A percentile compares a stretch with the other conserved stretches of the same genome.
phyloP scores from a whole-genome alignment of 2,329 filamentous ascomycete species.

The Verticillium nonalfalfae region DNA sequence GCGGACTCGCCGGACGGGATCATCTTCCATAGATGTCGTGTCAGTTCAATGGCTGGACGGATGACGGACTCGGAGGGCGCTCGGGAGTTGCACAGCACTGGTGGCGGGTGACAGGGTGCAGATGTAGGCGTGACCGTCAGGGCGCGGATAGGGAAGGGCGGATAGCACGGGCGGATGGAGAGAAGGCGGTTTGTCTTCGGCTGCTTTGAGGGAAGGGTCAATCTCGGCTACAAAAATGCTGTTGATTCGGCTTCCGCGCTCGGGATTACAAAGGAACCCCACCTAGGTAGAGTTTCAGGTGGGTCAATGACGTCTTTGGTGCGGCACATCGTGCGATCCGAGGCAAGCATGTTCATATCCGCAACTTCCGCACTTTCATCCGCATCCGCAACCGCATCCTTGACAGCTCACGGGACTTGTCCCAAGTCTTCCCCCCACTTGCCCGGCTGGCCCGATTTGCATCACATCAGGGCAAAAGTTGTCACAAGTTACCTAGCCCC shows the following conservation, averaged over 20 bases:
- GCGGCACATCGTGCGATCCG: background rate
- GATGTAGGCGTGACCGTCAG: background rate
- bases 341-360: background rate
- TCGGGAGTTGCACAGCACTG: background rate
- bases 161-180: background rate
- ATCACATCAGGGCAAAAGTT: background rate
- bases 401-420: background rate
- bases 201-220: background rate
- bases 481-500: background rate
- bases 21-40: constrained; percentile 7
- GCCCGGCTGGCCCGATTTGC: background rate
- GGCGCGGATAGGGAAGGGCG: background rate
- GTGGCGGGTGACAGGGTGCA: background rate
- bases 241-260: background rate
- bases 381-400: background rate
- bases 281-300: background rate
- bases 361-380: background rate
- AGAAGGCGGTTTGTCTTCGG: background rate
- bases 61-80: background rate
- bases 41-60: background rate
- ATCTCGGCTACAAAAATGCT: background rate
- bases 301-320: background rate
- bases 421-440: background rate
- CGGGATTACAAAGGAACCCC: background rate
- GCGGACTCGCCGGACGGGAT: constrained; percentile 14